These are phyloP conservation scores for Debaryomyces maramus DNA, from an alignment of 805 yeast genomes.

Conservation along the genomic window DNA sequence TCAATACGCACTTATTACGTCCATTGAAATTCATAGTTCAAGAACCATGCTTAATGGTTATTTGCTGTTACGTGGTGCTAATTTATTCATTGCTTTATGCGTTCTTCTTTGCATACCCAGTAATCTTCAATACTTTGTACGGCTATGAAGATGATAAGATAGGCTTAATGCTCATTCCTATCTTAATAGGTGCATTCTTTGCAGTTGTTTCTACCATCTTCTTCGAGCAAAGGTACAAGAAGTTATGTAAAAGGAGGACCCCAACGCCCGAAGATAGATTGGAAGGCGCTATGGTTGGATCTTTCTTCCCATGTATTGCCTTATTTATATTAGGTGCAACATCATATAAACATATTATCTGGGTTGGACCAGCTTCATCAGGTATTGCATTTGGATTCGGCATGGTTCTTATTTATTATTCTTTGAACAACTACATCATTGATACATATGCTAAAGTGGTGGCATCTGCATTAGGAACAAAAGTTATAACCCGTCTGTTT, in stretches of 20 bases:
- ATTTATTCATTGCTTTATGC: constrained; percentile 90
- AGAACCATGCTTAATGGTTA: constrained; percentile 82
- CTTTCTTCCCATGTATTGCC: constrained; percentile 80
- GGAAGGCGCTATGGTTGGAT: constrained; percentile 78
- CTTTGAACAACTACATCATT: constrained; percentile 76
- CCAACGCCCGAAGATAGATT: constrained; percentile 81
- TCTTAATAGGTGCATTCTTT: constrained; percentile 77
- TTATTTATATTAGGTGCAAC: constrained; percentile 82
- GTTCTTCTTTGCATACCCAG: constrained; percentile 94
- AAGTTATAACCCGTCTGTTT: constrained; percentile 75
- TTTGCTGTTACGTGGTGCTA: constrained; percentile 84
- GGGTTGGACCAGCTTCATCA: constrained; percentile 64
- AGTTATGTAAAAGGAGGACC: constrained; percentile 50
- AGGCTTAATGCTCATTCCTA: constrained; percentile 89
- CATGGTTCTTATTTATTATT: constrained; percentile 59
- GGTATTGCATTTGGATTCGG: constrained; percentile 63
- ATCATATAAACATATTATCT: constrained; percentile 61
- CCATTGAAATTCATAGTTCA: constrained; percentile 76
- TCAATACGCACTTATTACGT: constrained; percentile 70
- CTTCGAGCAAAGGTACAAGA: constrained; percentile 62
- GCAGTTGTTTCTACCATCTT: constrained; percentile 76
- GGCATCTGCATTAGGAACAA: constrained; percentile 78
- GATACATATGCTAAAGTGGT: constrained; percentile 85
- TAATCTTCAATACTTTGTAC: constrained; percentile 74
- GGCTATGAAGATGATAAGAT: constrained; percentile 74